A percentile compares a stretch with the other conserved stretches of the same genome.
Evolutionary conservation across 768 basidiomycete species (phyloP).

Genomic region (Strobilomyces echinocephalus): DNA sequence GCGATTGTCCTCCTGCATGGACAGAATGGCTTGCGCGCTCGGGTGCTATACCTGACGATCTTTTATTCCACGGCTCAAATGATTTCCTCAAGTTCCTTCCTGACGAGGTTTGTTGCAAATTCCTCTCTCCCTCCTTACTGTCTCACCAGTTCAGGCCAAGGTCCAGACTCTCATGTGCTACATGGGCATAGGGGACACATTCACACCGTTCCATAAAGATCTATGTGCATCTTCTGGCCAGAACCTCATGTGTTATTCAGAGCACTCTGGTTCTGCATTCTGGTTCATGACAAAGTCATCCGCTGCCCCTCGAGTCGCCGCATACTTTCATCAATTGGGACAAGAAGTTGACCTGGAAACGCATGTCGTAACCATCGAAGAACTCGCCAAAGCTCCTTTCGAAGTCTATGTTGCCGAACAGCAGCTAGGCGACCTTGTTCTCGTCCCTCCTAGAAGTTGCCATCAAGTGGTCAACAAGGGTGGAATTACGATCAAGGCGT

Average conservation of each 20-base stretch:
- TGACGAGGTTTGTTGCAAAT: slow-evolving; percentile 37
- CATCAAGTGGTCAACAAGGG: slow-evolving; percentile 83
- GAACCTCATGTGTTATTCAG: slow-evolving; percentile 82
- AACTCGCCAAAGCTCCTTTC: slow-evolving; percentile 65
- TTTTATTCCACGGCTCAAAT: slow-evolving; percentile 49
- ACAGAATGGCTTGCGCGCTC: slow-evolving; percentile 49
- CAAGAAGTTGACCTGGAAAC: slow-evolving; percentile 65
- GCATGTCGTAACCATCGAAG: slow-evolving; percentile 56
- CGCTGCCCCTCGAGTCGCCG: slow-evolving; percentile 47
- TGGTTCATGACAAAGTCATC: slow-evolving; percentile 82
- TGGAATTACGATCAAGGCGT: slow-evolving; percentile 77
- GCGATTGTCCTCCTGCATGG: slow-evolving; percentile 64
- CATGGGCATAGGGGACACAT: slow-evolving; percentile 75
- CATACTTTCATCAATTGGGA: slow-evolving; percentile 51
- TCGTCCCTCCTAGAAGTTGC: slow-evolving; percentile 76
- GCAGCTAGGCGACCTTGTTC: slow-evolving; percentile 68
- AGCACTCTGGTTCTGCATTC: slow-evolving; percentile 65
- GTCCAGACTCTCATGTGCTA: slow-evolving; percentile 87
- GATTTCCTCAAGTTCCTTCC: slow-evolving; percentile 60
- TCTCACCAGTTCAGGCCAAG: slow-evolving; percentile 38
- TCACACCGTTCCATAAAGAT: slow-evolving; percentile 83
- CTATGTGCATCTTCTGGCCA: slow-evolving; percentile 80
- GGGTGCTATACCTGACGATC: slow-evolving; percentile 44
- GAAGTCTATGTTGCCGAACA: slow-evolving; percentile 68
- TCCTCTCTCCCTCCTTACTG: background rate